Conservation (phyloP, 2,329 filamentous ascomycete species). For the Colletotrichum sp. region DNA sequence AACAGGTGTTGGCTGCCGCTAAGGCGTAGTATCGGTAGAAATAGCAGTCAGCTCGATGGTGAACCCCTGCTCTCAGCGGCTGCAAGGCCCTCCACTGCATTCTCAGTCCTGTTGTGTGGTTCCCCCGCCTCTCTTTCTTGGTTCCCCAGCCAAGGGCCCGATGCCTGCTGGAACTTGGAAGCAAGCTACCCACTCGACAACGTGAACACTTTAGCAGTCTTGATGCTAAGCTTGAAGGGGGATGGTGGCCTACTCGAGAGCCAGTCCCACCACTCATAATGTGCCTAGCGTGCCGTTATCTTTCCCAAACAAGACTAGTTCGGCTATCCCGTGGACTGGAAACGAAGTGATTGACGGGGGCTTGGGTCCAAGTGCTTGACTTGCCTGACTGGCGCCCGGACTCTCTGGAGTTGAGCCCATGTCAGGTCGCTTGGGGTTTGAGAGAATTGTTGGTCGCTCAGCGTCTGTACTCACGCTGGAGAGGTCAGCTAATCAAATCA, state of each 20-base stretch:
- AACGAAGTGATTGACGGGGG: conserved; percentile 1
- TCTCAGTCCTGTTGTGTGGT: background rate
- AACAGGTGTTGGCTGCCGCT: background rate
- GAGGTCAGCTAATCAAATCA: background rate
- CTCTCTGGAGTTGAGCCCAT: background rate
- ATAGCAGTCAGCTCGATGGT: background rate
- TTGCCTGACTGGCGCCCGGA: conserved; percentile 3
- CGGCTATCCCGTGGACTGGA: background rate
- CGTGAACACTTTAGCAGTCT: background rate
- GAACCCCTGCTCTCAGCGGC: background rate
- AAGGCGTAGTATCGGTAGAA: background rate
- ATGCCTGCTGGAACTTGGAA: background rate
- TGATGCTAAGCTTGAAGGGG: background rate
- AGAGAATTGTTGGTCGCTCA: background rate
- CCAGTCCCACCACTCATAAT: background rate
- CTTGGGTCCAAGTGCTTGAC: conserved; percentile 1
- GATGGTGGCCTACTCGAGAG: background rate
- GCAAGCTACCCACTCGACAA: background rate
- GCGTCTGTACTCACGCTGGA: background rate
- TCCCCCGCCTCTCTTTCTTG: background rate
- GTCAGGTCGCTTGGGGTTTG: background rate
- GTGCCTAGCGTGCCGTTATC: background rate
- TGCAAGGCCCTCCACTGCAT: background rate
- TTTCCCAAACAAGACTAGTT: background rate
- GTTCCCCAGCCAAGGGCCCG: background rate